A percentile compares a stretch with the other conserved stretches of the same genome.
phyloP scores from a whole-genome alignment of 176 grass and related monocot genomes.

The Carex scoparia region DNA sequence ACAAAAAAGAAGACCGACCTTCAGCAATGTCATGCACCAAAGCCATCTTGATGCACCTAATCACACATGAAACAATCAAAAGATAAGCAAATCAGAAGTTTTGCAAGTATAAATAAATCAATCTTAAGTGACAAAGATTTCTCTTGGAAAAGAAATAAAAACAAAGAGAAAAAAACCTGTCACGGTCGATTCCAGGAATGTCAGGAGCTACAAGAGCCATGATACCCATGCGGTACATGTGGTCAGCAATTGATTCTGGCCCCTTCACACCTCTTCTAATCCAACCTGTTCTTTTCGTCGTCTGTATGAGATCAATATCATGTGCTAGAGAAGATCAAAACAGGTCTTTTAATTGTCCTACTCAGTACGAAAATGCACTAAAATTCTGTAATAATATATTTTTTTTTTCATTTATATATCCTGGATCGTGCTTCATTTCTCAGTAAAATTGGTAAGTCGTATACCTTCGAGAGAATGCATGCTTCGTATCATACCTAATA shows the following conservation, averaged over 20 bases:
- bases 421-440: not conserved
- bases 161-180: conserved; percentile 37
- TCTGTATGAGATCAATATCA: conserved; percentile 35
- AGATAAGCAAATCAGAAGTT: not conserved
- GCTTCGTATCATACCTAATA: not conserved
- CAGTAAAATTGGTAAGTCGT: not conserved
- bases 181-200: conserved; percentile 72
- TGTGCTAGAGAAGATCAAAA: not conserved
- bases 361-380: not conserved
- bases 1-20: conserved; percentile 28
- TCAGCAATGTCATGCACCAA: conserved; percentile 97
- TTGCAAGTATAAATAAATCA: not conserved
- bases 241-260: conserved; percentile 88
- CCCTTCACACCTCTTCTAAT: conserved; percentile 63
- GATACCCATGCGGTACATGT: conserved; percentile 98
- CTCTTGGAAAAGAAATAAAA: not conserved
- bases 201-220: conserved; percentile 94
- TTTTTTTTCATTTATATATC: not conserved
- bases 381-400: not conserved
- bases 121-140: not conserved
- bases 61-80: not conserved
- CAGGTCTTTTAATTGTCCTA: not conserved
- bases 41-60: conserved; percentile 89
- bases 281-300: conserved; percentile 87
- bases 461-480: not conserved